phyloP scores from a whole-genome alignment of 2,329 filamentous ascomycete genomes.

The Periconia sp. region DNA sequence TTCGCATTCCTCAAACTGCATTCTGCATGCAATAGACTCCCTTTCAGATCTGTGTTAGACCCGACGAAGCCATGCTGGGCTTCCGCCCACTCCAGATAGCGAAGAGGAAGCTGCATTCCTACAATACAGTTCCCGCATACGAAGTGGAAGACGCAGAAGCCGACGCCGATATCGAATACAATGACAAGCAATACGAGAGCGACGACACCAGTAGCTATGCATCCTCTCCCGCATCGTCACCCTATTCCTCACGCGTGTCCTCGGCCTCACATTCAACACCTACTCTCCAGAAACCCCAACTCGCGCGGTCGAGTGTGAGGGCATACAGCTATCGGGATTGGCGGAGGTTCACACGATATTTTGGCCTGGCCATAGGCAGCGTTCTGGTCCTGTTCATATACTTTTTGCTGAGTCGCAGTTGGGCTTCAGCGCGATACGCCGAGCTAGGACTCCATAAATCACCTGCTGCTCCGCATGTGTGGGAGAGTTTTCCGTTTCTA shows the following conservation, averaged over 20 bases:
- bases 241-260: conserved; percentile 57
- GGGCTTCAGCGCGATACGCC: conserved; percentile 66
- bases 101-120: conserved; percentile 39
- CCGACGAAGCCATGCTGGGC: conserved; percentile 31
- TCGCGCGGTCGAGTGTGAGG: conserved; percentile 33
- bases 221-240: conserved; percentile 46
- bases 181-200: conserved; percentile 45
- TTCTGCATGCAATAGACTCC: conserved; percentile 7
- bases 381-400: conserved; percentile 76
- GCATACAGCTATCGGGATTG: conserved; percentile 64
- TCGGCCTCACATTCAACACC: conserved; percentile 33
- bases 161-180: conserved; percentile 26
- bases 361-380: conserved; percentile 71
- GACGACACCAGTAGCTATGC: conserved; percentile 33
- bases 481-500: conserved; percentile 85
- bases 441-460: conserved; percentile 61
- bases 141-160: conserved; percentile 36
- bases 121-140: conserved; percentile 31
- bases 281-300: conserved; percentile 17
- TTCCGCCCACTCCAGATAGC: conserved; percentile 41
- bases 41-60: background rate
- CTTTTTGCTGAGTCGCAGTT: conserved; percentile 72
- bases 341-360: conserved; percentile 73
- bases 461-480: conserved; percentile 67
- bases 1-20: background rate